Percentiles rank a stretch among this genome's conserved stretches.
Evolutionary conservation across 1,139 yeast genomes (phyloP).

Genomic region (Saccharomyces pastorianus): DNA sequence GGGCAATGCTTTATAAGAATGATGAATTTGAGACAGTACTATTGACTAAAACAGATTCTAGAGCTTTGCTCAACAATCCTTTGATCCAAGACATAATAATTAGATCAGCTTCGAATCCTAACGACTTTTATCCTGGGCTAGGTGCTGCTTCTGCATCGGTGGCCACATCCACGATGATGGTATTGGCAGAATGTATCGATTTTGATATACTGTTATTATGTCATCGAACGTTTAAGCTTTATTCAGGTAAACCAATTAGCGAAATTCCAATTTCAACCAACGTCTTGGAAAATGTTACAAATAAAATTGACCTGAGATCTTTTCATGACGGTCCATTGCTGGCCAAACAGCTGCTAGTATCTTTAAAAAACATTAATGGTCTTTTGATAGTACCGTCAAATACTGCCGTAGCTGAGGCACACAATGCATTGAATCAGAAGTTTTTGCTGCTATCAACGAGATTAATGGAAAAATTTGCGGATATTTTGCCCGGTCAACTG

Average conservation of each 20-base stretch:
- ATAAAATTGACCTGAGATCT: conserved; percentile 35
- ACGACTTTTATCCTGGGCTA: conserved; percentile 29
- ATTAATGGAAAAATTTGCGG: conserved; percentile 34
- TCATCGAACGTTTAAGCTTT: conserved; percentile 43
- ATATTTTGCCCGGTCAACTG: conserved; percentile 41
- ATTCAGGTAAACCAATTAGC: conserved; percentile 31
- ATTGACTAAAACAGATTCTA: conserved; percentile 38
- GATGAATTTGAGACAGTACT: conserved; percentile 34
- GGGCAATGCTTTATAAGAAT: conserved; percentile 20
- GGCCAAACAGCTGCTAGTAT: conserved; percentile 36
- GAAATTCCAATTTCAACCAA: conserved; percentile 36
- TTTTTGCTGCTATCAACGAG: conserved; percentile 26
- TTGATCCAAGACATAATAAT: conserved; percentile 35
- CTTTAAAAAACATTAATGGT: conserved; percentile 40
- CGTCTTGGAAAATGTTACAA: conserved; percentile 39
- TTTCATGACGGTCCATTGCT: conserved; percentile 36
- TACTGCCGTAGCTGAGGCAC: conserved; percentile 18
- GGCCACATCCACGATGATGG: conserved; percentile 35
- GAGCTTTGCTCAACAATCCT: conserved; percentile 34
- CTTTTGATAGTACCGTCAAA: conserved; percentile 32
- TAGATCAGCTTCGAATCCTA: conserved; percentile 33
- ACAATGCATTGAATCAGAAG: conserved; percentile 24
- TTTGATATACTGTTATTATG: conserved; percentile 54
- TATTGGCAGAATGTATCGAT: conserved; percentile 41
- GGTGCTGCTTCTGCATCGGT: conserved; percentile 27